A percentile compares a stretch with the other conserved stretches of the same genome.
Evolutionary conservation across 106 monocot species (phyloP).

Genomic region (Ottelia alismoides): DNA sequence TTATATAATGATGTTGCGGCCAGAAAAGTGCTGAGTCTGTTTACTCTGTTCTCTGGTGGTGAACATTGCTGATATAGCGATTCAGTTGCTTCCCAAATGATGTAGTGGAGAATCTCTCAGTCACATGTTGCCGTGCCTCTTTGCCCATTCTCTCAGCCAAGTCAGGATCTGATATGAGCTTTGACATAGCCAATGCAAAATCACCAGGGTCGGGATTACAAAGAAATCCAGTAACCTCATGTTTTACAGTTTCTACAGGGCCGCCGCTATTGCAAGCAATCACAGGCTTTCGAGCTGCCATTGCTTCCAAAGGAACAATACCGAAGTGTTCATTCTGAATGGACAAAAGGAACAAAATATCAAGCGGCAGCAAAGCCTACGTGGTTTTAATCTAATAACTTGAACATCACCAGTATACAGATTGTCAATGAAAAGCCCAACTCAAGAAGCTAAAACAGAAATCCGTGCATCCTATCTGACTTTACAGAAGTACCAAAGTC

Average conservation of each 20-base stretch:
- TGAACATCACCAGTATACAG: too few species aligned
- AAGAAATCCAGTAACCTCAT: conserved; percentile 59
- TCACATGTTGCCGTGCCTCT: conserved; percentile 42
- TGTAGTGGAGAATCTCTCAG: conserved; percentile 39
- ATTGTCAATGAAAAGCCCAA: too few species aligned
- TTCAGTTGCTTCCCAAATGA: conserved; percentile 49
- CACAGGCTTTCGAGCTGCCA: conserved; percentile 75
- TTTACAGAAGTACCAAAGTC: too few species aligned
- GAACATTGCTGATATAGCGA: conserved; percentile 29
- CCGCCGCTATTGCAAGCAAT: conserved; percentile 94
- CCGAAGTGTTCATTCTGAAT: conserved; percentile 93
- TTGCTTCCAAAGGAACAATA: conserved; percentile 89
- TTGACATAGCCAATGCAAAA: conserved; percentile 43
- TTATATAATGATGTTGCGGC: too few species aligned
- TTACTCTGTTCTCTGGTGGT: conserved; percentile 43
- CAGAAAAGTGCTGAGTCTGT: conserved; percentile 1
- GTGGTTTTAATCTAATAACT: too few species aligned
- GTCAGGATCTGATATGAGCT: conserved; percentile 21
- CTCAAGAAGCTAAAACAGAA: too few species aligned
- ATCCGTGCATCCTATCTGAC: too few species aligned
- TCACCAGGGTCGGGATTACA: conserved; percentile 37
- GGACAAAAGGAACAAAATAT: too few species aligned
- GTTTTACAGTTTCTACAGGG: conserved; percentile 51
- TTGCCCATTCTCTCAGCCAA: conserved; percentile 49
- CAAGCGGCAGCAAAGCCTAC: too few species aligned